A percentile compares a stretch with the other conserved stretches of the same genome.
Evolutionary conservation across 441 rosid genomes (phyloP).

Genomic region (Adansonia madagascariensis): DNA sequence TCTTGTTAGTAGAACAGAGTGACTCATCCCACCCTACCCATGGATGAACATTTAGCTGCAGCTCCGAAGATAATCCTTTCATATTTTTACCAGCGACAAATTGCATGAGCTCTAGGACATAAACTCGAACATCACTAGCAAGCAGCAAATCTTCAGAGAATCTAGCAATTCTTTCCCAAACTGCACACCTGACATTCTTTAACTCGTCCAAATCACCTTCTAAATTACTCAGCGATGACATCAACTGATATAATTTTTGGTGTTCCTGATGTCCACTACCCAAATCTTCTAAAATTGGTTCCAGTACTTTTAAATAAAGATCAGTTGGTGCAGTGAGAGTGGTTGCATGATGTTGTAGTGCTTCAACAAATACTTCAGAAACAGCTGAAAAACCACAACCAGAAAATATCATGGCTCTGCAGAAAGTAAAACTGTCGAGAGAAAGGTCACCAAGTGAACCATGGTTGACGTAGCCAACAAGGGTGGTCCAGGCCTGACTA

Average conservation of each 20-base stretch:
- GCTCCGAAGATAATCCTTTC: slow-evolving; percentile 63
- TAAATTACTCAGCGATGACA: slow-evolving; percentile 80
- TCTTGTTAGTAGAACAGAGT: slow-evolving; percentile 49
- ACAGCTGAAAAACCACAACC: slow-evolving; percentile 83
- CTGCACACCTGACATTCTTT: slow-evolving; percentile 66
- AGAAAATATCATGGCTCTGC: slow-evolving; percentile 83
- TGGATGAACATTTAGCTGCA: slow-evolving; percentile 58
- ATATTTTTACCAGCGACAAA: slow-evolving; percentile 59
- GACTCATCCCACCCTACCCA: slow-evolving; percentile 90
- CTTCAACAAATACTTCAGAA: slow-evolving; percentile 74
- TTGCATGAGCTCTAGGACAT: slow-evolving; percentile 89
- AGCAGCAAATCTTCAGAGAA: slow-evolving; percentile 81
- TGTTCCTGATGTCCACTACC: slow-evolving; percentile 52
- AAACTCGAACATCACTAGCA: slow-evolving; percentile 78
- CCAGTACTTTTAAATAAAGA: slow-evolving; percentile 67
- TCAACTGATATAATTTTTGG: slow-evolving; percentile 58
- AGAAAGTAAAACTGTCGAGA: slow-evolving; percentile 56
- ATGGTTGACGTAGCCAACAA: slow-evolving; percentile 53
- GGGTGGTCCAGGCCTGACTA: slow-evolving; percentile 82
- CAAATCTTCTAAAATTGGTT: slow-evolving; percentile 65
- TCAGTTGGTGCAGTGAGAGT: slow-evolving; percentile 31
- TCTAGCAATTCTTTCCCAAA: slow-evolving; percentile 77
- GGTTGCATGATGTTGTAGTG: slow-evolving; percentile 41
- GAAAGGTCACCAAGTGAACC: slow-evolving; percentile 61
- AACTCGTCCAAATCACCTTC: slow-evolving; percentile 76